These are phyloP conservation scores for Lolium multiflorum DNA, from an alignment of 176 grass and related monocot genomes.

Conservation along the genomic window DNA sequence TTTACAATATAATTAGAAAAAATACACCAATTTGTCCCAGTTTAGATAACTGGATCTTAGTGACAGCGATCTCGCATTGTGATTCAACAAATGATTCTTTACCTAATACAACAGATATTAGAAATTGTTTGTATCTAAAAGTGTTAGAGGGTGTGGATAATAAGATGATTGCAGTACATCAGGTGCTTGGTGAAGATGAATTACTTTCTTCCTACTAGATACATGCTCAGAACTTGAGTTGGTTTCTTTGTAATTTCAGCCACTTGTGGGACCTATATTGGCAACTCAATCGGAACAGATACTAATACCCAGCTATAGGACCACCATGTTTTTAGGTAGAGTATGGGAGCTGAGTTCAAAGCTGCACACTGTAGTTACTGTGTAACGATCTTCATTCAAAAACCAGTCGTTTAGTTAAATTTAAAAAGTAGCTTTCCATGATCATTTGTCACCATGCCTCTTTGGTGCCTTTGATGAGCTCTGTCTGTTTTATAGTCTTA, in stretches of 20 bases:
- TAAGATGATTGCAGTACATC: neutral
- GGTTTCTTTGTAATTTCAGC: neutral
- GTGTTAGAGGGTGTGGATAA: neutral
- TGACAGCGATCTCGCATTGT: no score
- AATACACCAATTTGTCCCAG: no score
- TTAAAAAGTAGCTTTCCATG: no score
- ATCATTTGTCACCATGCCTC: no score
- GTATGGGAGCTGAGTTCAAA: neutral
- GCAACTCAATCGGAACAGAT: neutral
- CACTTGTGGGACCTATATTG: neutral
- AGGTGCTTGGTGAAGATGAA: neutral
- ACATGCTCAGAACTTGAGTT: neutral
- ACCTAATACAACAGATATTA: neutral
- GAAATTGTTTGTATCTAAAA: neutral
- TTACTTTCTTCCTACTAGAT: neutral
- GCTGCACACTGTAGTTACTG: neutral
- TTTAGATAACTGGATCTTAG: no score
- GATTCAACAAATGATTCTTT: neutral
- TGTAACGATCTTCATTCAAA: neutral
- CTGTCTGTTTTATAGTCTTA: no score
- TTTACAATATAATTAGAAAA: neutral
- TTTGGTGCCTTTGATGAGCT: no score
- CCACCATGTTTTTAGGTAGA: neutral
- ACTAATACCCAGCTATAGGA: neutral
- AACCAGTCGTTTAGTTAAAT: no score